Base-by-base conservation (phyloP, 805 yeast species). In the Kregervanrija fluxuum region DNA sequence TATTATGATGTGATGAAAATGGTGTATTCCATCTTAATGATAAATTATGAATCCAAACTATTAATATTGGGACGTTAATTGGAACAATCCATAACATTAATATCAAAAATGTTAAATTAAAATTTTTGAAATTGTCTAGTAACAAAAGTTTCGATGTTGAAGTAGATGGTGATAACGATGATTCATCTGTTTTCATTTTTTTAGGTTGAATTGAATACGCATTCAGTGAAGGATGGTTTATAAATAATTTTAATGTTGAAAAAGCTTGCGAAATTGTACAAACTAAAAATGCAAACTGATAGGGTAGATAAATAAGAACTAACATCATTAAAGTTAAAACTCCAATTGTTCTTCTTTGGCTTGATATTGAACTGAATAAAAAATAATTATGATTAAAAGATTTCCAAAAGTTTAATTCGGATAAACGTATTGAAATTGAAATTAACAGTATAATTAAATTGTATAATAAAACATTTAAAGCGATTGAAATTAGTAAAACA, bases 1-100 rank as follows among this genome's bases (percentile, higher is more conserved):
- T 68, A 56, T 87, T 89, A 60, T 90, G 95, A 60, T 88, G 95
- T 0, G 95, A 83, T 5, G 85, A 77, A 56, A 88, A 88, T 13
- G 95, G 89, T 0, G 93, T 85, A 44, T 72, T 75, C 95, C 95
- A 86, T 52, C 73, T 77, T 14, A 87, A 72, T 1, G 84, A 73
- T 47, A 88, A 68, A 55, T 89, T 85, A 55, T 86, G 95, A 32
- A 85, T 66, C 70, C 89, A 88, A 1, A 89, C 96, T 46, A 88
- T 68, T 30, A 89, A 59, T 1, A 85, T 79, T 0, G 96, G 96
- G 1, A 81, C 67, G 54, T 84, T 84, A 15, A 88, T 78, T 0
- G 95, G 95, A 4, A 86, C 62, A 9, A 86, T 71, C 84, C 95
- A 84, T 9, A 85, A 48, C 82, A 88, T 76, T 44, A 88, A 54